Evolutionary conservation across 2,329 filamentous ascomycete genomes (phyloP).

Genomic region (Trichoderma aggressivum): DNA sequence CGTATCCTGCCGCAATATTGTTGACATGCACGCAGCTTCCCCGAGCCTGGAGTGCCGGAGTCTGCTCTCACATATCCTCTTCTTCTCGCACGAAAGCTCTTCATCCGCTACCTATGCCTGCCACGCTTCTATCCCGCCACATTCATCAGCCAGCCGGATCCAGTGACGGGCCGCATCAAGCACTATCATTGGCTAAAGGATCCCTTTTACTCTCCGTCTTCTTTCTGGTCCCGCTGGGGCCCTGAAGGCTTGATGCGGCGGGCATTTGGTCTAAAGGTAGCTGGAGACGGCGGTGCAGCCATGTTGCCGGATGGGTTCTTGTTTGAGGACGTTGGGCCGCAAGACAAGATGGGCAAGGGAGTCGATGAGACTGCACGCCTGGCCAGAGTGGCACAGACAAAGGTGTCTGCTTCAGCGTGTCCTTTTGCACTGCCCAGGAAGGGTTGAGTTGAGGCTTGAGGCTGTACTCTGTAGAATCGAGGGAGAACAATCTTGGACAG

Average conservation of each 20-base stretch:
- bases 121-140: constrained; percentile 50
- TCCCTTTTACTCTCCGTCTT: constrained; percentile 62
- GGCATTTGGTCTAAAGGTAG: constrained; percentile 43
- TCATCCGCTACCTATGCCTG: constrained; percentile 55
- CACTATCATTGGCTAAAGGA: constrained; percentile 53
- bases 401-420: constrained; percentile 39
- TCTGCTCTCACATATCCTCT: constrained; percentile 42
- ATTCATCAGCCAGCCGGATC: constrained; percentile 47
- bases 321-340: constrained; percentile 61
- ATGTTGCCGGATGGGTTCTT: constrained; percentile 50
- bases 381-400: constrained; percentile 31
- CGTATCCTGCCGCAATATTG: background rate
- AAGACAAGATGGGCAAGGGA: constrained; percentile 50
- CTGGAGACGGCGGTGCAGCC: constrained; percentile 38
- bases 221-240: constrained; percentile 60
- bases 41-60: constrained; percentile 40
- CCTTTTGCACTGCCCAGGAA: constrained; percentile 35
- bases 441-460: background rate
- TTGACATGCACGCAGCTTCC: constrained; percentile 33
- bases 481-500: background rate
- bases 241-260: constrained; percentile 49
- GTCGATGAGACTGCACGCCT: constrained; percentile 37
- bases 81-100: constrained; percentile 51
- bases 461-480: background rate
- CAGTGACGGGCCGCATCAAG: constrained; percentile 51